phyloP scores from a whole-genome alignment of 1,284 basidiomycete genomes.

The Caloboletus firmus region DNA sequence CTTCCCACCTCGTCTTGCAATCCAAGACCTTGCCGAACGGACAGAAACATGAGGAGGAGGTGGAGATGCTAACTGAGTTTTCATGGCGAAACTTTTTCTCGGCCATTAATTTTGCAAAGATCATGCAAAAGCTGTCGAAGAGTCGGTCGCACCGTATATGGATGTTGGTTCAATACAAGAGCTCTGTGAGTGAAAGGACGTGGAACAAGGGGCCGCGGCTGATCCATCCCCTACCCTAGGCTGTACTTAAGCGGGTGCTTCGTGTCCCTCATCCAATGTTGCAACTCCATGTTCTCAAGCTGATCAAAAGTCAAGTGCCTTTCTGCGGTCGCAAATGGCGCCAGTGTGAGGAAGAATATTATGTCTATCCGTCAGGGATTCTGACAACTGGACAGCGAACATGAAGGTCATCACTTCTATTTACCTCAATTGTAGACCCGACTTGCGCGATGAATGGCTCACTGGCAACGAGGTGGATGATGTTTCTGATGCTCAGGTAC shows the following conservation, averaged over 20 bases:
- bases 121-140: conserved; percentile 98
- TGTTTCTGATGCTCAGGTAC: conserved; percentile 77
- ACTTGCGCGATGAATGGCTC: conserved; percentile 97
- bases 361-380: neutral
- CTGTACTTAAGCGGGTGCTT: conserved; percentile 92
- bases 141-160: conserved; percentile 92
- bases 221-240: conserved; percentile 47
- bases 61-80: conserved; percentile 82
- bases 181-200: conserved; percentile 63
- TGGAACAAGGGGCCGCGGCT: conserved; percentile 1
- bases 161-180: conserved; percentile 98
- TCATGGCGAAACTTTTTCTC: conserved; percentile 86
- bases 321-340: conserved; percentile 99
- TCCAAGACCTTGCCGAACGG: conserved; percentile 64
- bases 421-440: conserved; percentile 95
- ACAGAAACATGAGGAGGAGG: conserved; percentile 75
- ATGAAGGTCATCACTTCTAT: conserved; percentile 99
- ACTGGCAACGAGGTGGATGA: conserved; percentile 92
- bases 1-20: conserved; percentile 57
- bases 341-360: conserved; percentile 64
- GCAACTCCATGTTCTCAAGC: conserved; percentile 94
- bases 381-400: conserved; percentile 63
- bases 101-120: conserved; percentile 96
- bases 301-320: conserved; percentile 99
- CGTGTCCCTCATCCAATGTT: conserved; percentile 93